Evolutionary conservation across 2,329 filamentous ascomycete genomes (phyloP), one percentile per base, ranked within the genome.

Genomic region (Chaetomium olivaceum): DNA sequence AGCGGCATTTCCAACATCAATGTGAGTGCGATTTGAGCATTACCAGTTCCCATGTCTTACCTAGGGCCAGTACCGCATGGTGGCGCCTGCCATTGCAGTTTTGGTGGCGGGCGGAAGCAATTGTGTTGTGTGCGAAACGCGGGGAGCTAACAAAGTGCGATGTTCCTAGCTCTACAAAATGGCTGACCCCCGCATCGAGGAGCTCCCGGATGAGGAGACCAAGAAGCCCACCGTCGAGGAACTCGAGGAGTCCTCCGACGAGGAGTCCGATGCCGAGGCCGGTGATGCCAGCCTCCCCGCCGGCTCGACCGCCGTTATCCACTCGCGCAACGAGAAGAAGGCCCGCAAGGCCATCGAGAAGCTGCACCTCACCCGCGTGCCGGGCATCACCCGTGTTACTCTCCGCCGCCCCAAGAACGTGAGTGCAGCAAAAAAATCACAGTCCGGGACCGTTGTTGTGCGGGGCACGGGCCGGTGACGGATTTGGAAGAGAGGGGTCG

Each of bases 321-420:
- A 98, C 88, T 97, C 92, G 79, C 93, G 95, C 82, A 98, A 98
- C 85, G 95, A 99, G 91, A 99, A 99, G 91, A 99, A 99, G 90
- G 96, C 95, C 76, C 91, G 95, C 84, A 99, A 99, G 89, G 93
- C 93, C 77, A 96, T 99, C 80, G 91, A 93, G 81, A 99, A 99
- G 89, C 89, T 98, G 78, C 93, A 96, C 79, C 85, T 99, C 79
- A 95, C 92, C 87, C 93, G 94, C 78, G 91, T 99, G 74, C 91
- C 91, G 77, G 96, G 95, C 79, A 99, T 99, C 82, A 99, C 95
- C 77, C 90, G 95, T 78, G 96, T 99, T 76, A 99, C 96, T 73
- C 89, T 99, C 78, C 91, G 95, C 83, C 88, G 96, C 81, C 96
- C 96, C 76, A 99, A 99, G 89, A 97, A 97, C 85, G 94, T 97